phyloP scores from a whole-genome alignment of 768 basidiomycete species.

The Pisolithus sp. region DNA sequence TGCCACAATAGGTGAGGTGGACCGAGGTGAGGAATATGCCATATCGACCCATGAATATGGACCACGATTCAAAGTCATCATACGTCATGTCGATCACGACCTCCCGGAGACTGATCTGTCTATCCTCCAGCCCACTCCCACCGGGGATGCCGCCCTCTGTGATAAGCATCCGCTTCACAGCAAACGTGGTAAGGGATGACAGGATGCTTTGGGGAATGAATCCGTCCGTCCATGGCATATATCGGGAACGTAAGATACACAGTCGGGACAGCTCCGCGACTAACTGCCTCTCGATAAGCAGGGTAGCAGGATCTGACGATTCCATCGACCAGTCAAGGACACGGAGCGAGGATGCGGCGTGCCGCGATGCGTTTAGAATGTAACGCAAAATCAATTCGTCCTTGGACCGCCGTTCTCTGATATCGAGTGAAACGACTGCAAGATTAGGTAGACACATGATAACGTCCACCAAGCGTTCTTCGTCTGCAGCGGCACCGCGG shows the following conservation, averaged over 20 bases:
- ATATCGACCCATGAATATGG: conserved; percentile 8
- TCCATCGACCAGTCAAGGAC: conserved; percentile 15
- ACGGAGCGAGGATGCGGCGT: conserved; percentile 11
- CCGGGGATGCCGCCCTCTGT: not conserved
- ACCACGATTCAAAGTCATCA: conserved; percentile 1
- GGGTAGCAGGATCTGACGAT: not conserved
- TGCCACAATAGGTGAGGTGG: not conserved
- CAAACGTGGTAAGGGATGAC: not conserved
- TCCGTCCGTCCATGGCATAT: conserved; percentile 2
- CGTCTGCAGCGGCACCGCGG: conserved; percentile 7
- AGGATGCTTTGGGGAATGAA: conserved; percentile 8
- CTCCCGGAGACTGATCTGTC: conserved; percentile 9
- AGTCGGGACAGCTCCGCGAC: conserved; percentile 13
- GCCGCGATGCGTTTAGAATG: conserved; percentile 12
- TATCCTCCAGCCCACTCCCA: not conserved
- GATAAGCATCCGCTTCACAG: no score
- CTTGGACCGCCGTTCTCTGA: not conserved
- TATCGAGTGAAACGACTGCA: conserved; percentile 12
- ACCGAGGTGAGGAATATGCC: conserved; percentile 13
- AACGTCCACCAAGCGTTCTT: conserved; percentile 7
- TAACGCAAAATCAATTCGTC: not conserved
- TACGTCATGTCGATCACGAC: conserved; percentile 9
- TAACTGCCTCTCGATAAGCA: not conserved
- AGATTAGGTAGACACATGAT: conserved; percentile 15
- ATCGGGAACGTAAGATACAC: conserved; percentile 9